Percentiles rank a stretch among this genome's conserved stretches.
Evolutionary conservation across 2,329 filamentous ascomycete genomes (phyloP).

Genomic region (Xylariales sp.): DNA sequence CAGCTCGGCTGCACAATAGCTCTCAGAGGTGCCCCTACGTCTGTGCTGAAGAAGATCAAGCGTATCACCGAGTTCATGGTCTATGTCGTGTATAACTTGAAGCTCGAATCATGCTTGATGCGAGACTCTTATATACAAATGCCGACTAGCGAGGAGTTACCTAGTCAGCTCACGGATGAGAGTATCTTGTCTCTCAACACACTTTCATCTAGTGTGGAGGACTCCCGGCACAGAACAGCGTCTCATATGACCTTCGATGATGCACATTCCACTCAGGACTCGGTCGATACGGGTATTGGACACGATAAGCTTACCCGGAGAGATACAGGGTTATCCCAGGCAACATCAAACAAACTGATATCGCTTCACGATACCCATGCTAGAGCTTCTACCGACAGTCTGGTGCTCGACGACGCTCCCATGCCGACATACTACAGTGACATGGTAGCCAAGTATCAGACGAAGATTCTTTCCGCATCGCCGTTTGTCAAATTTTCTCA

Average conservation of each 20-base stretch:
- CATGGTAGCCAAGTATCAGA: conserved; percentile 89
- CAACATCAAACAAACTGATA: conserved; percentile 23
- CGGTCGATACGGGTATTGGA: conserved; percentile 17
- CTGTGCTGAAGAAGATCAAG: conserved; percentile 74
- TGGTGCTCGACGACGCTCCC: conserved; percentile 71
- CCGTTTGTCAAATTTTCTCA: conserved; percentile 95
- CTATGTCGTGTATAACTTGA: conserved; percentile 96
- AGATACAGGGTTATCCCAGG: conserved; percentile 13
- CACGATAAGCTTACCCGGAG: conserved; percentile 12
- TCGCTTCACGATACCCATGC: conserved; percentile 41
- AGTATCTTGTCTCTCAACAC: conserved; percentile 31
- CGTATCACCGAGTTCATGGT: conserved; percentile 97
- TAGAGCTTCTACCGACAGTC: conserved; percentile 43
- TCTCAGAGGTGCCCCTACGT: conserved; percentile 72
- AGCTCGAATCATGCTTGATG: conserved; percentile 90
- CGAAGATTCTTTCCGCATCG: conserved; percentile 88
- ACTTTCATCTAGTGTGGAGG: conserved; percentile 10
- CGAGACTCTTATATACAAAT: conserved; percentile 87
- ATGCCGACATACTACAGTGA: conserved; percentile 93
- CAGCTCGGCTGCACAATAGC: conserved; percentile 94
- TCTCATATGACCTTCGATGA: conserved; percentile 18
- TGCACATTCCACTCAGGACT: conserved; percentile 12
- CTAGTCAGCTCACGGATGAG: conserved; percentile 30
- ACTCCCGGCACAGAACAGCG: conserved; percentile 16
- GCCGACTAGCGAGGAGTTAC: conserved; percentile 54